Base-by-base conservation (phyloP, 257 asterid genomes). In the Nicotiana otophora region DNA sequence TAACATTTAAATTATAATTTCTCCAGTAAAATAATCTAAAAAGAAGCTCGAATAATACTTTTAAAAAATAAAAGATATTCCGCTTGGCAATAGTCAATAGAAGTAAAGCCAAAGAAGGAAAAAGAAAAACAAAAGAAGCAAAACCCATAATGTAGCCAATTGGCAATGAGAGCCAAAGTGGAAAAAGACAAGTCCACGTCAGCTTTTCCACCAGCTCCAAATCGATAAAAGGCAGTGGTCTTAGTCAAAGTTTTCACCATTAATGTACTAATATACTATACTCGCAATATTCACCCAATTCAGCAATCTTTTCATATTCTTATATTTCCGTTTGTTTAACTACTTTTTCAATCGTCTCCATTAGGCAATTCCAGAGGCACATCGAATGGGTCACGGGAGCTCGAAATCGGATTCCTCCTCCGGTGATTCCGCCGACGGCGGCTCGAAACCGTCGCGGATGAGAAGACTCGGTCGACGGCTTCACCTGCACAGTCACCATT, bases 371-470 rank as follows among this genome's bases (percentile, higher is more conserved):
- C n/a, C 54, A 17, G 76, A 6, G 46, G 61, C 20, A 48, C 67
- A 51, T 8, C 17, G 78, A 79, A 95, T 95, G 99, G 99, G 99
- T 1, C 88, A 93, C 65, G 91, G 90, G 48, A 88, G 63, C 68
- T 95, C 99, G 33, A 94, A 85, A 70, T 75, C 83, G 66, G 54
- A 23, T 77, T 64, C 78, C 5, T 77, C 81, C 46, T 81, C 85
- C 16, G 92, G 91, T 12, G 98, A 89, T 4, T 89, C 97, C 28
- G 12, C 90, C 19, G 87, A 84, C 62, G 89, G 82, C 62, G 89
- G 81, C 26, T 83, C 94, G 8, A 58, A 83, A 9, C 20, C 92
- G 9, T 92, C 95, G 7, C 89, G 96, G 42, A 34, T 86, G 31
- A 87, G 84, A 60, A 88, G 72, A 81, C 90, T 94, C 74, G 90